Evolutionary conservation across 352 stramenopile genomes (phyloP), one percentile per base, ranked within the genome.

Genomic region (Blastocystis sp.): DNA sequence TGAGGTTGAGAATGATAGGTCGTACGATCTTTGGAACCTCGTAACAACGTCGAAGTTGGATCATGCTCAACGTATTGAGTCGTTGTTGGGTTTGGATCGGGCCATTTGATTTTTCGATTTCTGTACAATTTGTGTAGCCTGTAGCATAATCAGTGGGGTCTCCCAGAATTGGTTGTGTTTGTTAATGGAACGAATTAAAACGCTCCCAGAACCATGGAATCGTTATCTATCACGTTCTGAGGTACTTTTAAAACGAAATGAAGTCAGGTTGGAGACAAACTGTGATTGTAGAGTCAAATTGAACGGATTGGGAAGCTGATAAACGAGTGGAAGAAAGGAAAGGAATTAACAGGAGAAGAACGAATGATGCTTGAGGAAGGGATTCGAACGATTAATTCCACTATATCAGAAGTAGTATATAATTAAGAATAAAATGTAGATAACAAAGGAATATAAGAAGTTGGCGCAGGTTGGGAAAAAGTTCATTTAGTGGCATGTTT

Each of bases 181-280:
- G 24, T 58, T 27, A 19, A 78, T 78, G 66, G 35, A 78, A 14
- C 11, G 11, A 46, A 78, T 78, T 32, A 4, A 56, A 32, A 0
- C 14, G 37, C 21, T 78, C 6, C 66, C 66, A 3, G 66, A 78
- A 0, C 66, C 66, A 9, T 78, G 66, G 66, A 78, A 78, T 24
- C n/a, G 27, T 12, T 24, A 39, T 21, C 49, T 78, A 6, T 4
- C 21, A 5, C 35, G 49, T 59, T 37, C 21, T 6, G 66, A 78
- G 37, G 21, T 16, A 49, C 42, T 78, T 21, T 29, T 78, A 11
- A 32, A 58, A 14, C 12, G 42, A 29, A 78, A 78, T 58, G 14
- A 58, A 24, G 66, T 78, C 56, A 24, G 49, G 49, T 21, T 57
- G 11, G 49, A 21, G 21, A 21, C 11, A 57, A 57, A 21, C 21